Percentiles rank a stretch among this genome's conserved stretches.
These are phyloP conservation scores for Cupressus sempervirens DNA, from an alignment of 75 land plant genomes.

Conservation along the genomic window DNA sequence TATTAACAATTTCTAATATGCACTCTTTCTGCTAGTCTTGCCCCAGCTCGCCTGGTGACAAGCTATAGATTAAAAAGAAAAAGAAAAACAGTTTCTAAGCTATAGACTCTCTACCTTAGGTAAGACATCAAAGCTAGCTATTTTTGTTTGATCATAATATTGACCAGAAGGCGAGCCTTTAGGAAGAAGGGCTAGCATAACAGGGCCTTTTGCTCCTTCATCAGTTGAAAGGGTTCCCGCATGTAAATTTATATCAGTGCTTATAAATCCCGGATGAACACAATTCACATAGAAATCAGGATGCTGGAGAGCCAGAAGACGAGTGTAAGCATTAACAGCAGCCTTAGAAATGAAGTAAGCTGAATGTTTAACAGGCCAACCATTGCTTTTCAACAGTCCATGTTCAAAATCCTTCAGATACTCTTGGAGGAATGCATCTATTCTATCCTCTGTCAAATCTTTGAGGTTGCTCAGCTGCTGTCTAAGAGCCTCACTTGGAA, in stretches of 20 bases:
- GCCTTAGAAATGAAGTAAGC: neutral
- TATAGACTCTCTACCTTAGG: neutral
- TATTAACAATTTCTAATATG: no score
- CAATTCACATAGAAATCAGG: constrained; percentile 21
- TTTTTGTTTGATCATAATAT: neutral
- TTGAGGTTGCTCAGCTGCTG: constrained; percentile 16
- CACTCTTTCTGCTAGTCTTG: no score
- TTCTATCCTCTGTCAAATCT: constrained; percentile 23
- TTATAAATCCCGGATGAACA: constrained; percentile 38
- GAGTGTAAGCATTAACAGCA: constrained; percentile 22
- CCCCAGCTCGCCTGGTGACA: no score
- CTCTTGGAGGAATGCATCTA: constrained; percentile 24
- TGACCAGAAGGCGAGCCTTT: constrained; percentile 8
- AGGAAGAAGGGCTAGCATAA: neutral
- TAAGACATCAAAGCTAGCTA: neutral
- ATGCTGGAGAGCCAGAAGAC: constrained; percentile 22
- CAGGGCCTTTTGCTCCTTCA: constrained; percentile 26
- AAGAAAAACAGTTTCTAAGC: neutral
- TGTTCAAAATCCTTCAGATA: constrained; percentile 26
- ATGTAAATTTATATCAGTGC: constrained; percentile 36
- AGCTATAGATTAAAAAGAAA: no score
- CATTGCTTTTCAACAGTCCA: constrained; percentile 15
- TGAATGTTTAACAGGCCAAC: constrained; percentile 26
- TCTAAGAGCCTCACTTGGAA: constrained; percentile 17
- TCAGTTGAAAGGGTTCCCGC: constrained; percentile 24